phyloP scores from a whole-genome alignment of 768 basidiomycete species.

The Suillus lakei region DNA sequence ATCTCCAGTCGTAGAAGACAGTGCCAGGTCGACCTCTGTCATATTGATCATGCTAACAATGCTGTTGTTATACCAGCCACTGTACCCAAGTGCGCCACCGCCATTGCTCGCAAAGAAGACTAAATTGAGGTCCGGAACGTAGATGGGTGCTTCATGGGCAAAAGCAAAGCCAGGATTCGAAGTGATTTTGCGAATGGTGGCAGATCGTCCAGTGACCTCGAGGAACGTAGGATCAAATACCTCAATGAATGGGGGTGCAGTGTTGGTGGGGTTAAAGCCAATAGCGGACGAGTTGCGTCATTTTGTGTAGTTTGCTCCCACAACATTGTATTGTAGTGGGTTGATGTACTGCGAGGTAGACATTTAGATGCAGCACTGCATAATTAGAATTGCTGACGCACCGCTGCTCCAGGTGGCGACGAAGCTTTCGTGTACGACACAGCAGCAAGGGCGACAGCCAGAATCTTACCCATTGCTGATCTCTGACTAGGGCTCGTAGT shows the following conservation, averaged over 20 bases:
- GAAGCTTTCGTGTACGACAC: background rate
- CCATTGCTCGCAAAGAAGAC: conserved; percentile 75
- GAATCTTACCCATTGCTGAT: background rate
- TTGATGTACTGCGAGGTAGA: conserved; percentile 46
- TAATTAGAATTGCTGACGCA: background rate
- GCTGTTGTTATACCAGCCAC: conserved; percentile 67
- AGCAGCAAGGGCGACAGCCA: background rate
- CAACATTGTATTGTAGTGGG: conserved; percentile 51
- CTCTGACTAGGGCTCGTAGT: conserved; percentile 87
- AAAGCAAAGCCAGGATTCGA: conserved; percentile 65
- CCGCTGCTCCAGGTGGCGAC: conserved; percentile 5
- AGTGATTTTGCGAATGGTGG: conserved; percentile 62
- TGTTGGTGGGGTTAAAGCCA: conserved; percentile 62
- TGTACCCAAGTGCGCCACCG: conserved; percentile 66
- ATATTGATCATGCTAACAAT: too few relatives aligned
- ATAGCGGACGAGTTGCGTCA: conserved; percentile 36
- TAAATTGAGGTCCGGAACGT: conserved; percentile 60
- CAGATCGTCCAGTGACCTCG: conserved; percentile 55
- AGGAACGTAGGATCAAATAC: conserved; percentile 56
- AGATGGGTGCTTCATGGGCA: conserved; percentile 77
- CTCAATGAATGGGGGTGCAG: conserved; percentile 59
- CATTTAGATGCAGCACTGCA: background rate
- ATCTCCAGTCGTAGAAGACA: conserved; percentile 37
- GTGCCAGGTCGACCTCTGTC: too few relatives aligned
- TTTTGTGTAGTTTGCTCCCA: conserved; percentile 44